Conservation (phyloP, 1,284 basidiomycete genomes). For the Ustilago bromivora region DNA sequence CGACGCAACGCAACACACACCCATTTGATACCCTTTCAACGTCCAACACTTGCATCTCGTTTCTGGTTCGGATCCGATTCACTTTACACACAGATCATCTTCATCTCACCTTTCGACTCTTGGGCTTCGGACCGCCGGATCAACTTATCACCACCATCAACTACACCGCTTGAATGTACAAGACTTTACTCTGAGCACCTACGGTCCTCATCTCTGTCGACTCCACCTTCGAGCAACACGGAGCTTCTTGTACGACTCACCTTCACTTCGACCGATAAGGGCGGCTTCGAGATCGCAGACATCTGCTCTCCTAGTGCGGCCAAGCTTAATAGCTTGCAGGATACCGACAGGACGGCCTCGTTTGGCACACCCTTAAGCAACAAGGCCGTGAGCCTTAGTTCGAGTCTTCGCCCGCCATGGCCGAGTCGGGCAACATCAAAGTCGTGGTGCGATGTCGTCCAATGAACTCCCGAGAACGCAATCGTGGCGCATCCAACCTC, state of each 20-base stretch:
- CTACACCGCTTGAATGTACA: too few species aligned
- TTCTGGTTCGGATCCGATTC: background rate
- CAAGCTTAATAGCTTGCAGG: background rate
- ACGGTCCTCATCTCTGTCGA: too few species aligned
- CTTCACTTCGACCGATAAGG: too few species aligned
- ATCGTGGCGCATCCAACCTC: slow-evolving; percentile 61
- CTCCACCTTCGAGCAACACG: too few species aligned
- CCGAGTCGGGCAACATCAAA: slow-evolving; percentile 68
- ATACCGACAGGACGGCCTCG: too few species aligned
- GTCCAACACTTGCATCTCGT: background rate
- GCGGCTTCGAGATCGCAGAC: too few species aligned
- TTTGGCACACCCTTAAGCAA: too few species aligned
- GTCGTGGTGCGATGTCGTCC: slow-evolving; percentile 67
- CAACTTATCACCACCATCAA: background rate
- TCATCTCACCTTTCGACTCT: background rate
- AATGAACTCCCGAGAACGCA: slow-evolving; percentile 61
- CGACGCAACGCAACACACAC: background rate
- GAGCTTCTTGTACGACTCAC: too few species aligned
- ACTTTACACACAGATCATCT: background rate
- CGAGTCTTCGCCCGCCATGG: slow-evolving; percentile 40
- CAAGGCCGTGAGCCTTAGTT: background rate
- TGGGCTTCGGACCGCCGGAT: background rate
- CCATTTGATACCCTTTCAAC: slow-evolving; percentile 18
- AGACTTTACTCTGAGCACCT: too few species aligned
- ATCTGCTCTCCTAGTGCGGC: too few species aligned